Evolutionary conservation across 2,329 filamentous ascomycete species (phyloP), one percentile per base, ranked within the genome.

Genomic region (Monosporascus sp.): DNA sequence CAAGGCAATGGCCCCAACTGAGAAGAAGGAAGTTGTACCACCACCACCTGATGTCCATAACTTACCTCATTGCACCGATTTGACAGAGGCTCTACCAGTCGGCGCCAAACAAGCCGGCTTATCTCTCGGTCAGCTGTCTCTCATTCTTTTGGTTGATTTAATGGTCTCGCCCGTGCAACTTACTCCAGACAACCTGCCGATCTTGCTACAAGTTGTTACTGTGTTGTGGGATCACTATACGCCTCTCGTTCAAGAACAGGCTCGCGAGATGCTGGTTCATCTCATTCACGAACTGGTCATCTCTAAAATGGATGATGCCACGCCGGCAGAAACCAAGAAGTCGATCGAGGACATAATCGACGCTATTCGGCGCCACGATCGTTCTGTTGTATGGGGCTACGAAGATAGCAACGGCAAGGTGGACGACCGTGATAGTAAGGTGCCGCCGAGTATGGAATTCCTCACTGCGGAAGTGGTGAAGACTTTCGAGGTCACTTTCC

Each of bases 201-300:
- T 96, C 25, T 76, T 99, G 20, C 75, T 99, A 15, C 94, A 99
- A 69, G 89, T 96, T 8, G 86, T 97, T 5, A 86, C 93, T 14
- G 90, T 97, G 3, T 80, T 97, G 2, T 99, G 94, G 94, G 95
- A 99, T 68, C 93, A 97, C 65, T 97, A 99, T 64, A 96, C 90
- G 1, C 85, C 90, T 3, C 82, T 97, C 11, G 94, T 99, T 1
- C 93, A 97, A 68, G 94, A 97, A 60, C 93, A 99, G 69, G 92
- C 95, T 31, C 85, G 92, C 48, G 94, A 99, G 70, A 96, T 99
- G 92, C 81, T 99, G 17, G 92, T 99, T 2, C 94, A 99, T 73
- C 80, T 99, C 18, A 95, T 99, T 47, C 94, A 99, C 63, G 94
- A 97, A 68, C 78, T 97, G 6, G 90, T 99, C 38, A 91, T 97